These are phyloP conservation scores for Wickerhamomyces bovis DNA, from an alignment of 805 yeast genomes.

Conservation along the genomic window DNA sequence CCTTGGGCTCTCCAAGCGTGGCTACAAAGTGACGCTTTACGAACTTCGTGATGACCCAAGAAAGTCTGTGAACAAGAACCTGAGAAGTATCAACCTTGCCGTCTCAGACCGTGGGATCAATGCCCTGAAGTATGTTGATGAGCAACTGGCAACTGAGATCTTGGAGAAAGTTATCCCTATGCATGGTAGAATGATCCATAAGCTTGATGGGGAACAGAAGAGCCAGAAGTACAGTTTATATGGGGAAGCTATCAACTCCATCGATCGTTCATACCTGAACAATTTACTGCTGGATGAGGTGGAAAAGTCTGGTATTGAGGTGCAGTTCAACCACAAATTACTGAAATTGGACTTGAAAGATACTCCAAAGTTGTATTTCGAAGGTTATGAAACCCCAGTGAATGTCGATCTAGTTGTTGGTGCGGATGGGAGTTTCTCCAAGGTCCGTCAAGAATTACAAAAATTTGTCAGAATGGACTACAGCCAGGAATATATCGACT, in stretches of 20 bases:
- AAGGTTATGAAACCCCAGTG: constrained; percentile 14
- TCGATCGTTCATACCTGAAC: constrained; percentile 71
- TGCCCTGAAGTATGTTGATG: constrained; percentile 60
- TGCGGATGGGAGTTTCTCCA: constrained; percentile 81
- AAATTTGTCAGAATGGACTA: constrained; percentile 62
- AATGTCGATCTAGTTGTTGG: constrained; percentile 64
- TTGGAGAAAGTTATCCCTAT: constrained; percentile 68
- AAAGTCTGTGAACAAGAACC: constrained; percentile 29
- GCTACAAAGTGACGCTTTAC: constrained; percentile 64
- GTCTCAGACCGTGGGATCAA: constrained; percentile 79
- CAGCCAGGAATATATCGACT: constrained; percentile 73
- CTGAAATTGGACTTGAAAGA: constrained; percentile 32
- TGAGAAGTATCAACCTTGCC: constrained; percentile 79
- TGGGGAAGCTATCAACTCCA: constrained; percentile 73
- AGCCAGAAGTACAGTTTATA: constrained; percentile 73
- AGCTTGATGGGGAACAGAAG: constrained; percentile 51
- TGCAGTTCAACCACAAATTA: constrained; percentile 55
- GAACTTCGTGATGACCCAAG: constrained; percentile 67
- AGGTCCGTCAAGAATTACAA: constrained; percentile 63
- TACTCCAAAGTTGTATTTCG: constrained; percentile 20
- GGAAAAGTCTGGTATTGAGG: constrained; percentile 38
- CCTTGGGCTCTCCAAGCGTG: constrained; percentile 67
- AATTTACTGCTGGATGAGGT: constrained; percentile 58
- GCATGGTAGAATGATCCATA: constrained; percentile 89
- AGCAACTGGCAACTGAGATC: constrained; percentile 48